Base-by-base conservation (phyloP, 352 stramenopile genomes). In the Saprolegnia parasitica region DNA sequence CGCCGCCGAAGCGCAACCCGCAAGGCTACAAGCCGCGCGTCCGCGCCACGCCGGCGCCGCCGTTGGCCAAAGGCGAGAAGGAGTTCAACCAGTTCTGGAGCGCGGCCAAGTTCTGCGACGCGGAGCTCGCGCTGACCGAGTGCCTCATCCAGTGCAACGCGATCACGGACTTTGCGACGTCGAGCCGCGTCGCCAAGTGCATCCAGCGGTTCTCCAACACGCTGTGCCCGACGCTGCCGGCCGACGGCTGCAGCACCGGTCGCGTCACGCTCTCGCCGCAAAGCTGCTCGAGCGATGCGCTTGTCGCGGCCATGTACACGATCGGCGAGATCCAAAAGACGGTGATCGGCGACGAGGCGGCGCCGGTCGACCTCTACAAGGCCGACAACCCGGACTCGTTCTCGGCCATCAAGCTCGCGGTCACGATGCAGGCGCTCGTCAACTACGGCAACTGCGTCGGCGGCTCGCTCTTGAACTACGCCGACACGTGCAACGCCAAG, bases 81-180 rank as follows among this genome's bases (percentile, higher is more conserved):
- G 62, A 68, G 40, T 68, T 68, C 35, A 68, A 58, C 26, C 40
- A 61, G 35, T 68, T 68, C 18, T 68, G 62, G 62, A 68, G 62
- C 50, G 42, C 62, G 26, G 32, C 26, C 15, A 15, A 15, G 32
- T 68, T 39, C 42, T 68, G 62, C 62, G 62, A 68, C 50, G 62
- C 62, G 18, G 42, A 68, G 35, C 29, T 68, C 13, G 46, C 40
- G 18, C 35, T 68, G n/a, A 58, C 23, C 1, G 39, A 68, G 23
- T 68, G 62, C 26, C 50, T 68, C 47, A 18, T 68, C 39, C 16
- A 68, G 23, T 56, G 40, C 42, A 68, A 68, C 23, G 62, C 60
- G 29, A 50, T 68, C 62, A 20, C 8, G 6, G 62, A 68, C 21
- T 68, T 68, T 60, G 62, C 62, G 13, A 40, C 62, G 26, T 47